Evolutionary conservation across 2,329 filamentous ascomycete genomes (phyloP), one percentile per base, ranked within the genome.

Genomic region (Hymenoscyphus fructigenus): DNA sequence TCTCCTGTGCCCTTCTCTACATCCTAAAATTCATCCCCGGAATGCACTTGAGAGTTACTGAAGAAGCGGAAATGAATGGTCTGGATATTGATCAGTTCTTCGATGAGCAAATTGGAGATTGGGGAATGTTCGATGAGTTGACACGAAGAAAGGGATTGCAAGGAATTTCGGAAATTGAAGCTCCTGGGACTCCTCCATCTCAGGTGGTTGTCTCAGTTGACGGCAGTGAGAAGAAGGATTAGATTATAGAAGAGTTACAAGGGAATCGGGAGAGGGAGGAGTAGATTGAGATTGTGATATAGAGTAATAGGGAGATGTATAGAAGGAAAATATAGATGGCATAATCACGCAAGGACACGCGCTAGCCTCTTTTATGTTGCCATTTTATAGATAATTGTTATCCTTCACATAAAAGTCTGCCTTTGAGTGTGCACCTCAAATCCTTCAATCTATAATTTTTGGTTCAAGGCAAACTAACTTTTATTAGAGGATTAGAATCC

Each of bases 21-120:
- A 74, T 85, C 66, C 81, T 87, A 70, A 84, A 85, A 71, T 82
- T 79, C 66, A 86, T 87, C 44, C 85, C 85, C 0, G 84, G 84
- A 0, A 78, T 85, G 65, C 82, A 85, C 65, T 76, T 88, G 1
- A 78, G 85, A 20, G 82, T 81, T 0, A 81, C 77, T 0, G 83
- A 86, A 63, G 83, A 86, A 62, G 83, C 81, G 7, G 85, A 87
- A 72, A 73, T 83, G 5, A 75, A 76, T 34, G 85, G 85, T 0
- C 73, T 88, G 50, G 85, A 87, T 68, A 71, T 78, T 20, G 77
- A 79, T 70, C 80, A 83, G 69, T 82, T 83, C 70, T 79, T 81
- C 17, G 78, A 78, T 66, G 79, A 79, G 68, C 74, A 79, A 66
- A 77, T 78, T 59, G 76, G 75, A 50, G 76, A 77, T 60, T 77